phyloP scores from a whole-genome alignment of 768 basidiomycete genomes.

The Lactarius hengduanensis region DNA sequence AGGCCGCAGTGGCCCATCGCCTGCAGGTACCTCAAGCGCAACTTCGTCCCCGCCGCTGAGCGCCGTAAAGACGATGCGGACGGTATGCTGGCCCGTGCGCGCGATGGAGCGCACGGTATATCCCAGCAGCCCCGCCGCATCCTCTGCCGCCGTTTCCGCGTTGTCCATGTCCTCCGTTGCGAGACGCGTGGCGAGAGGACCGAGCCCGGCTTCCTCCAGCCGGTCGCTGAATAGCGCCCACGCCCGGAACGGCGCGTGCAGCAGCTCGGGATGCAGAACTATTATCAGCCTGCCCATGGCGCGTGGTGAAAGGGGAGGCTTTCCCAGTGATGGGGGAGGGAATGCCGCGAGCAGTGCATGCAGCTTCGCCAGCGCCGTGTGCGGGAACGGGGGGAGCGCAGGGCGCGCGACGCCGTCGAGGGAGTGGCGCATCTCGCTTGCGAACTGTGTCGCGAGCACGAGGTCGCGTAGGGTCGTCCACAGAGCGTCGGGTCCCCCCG shows the following conservation, averaged over 20 bases:
- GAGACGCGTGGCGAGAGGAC: constrained; percentile 51
- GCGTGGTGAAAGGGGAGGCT: constrained; percentile 37
- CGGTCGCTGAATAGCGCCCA: constrained; percentile 62
- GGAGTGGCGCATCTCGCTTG: constrained; percentile 55
- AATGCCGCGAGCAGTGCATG: constrained; percentile 46
- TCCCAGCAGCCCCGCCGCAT: constrained; percentile 46
- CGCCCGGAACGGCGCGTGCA: constrained; percentile 55
- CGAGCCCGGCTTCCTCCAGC: constrained; percentile 52
- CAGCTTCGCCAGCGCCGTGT: constrained; percentile 58
- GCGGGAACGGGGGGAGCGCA: constrained; percentile 59
- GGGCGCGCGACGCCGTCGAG: constrained; percentile 55
- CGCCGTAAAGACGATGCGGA: constrained; percentile 43
- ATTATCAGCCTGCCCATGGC: constrained; percentile 56
- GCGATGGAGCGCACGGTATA: constrained; percentile 46
- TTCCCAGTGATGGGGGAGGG: constrained; percentile 45
- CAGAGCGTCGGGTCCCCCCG: constrained; percentile 27
- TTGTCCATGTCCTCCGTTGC: constrained; percentile 38
- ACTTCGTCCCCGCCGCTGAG: constrained; percentile 35
- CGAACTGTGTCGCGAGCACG: constrained; percentile 61
- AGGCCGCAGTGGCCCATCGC: constrained; percentile 44
- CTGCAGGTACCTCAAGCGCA: constrained; percentile 46
- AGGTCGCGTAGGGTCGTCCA: constrained; percentile 51
- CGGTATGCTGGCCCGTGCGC: constrained; percentile 43
- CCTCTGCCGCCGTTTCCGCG: constrained; percentile 35
- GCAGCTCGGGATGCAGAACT: constrained; percentile 57